These are phyloP conservation scores for Candida albicans DNA, from an alignment of 1,139 yeast species.

Conservation along the genomic window DNA sequence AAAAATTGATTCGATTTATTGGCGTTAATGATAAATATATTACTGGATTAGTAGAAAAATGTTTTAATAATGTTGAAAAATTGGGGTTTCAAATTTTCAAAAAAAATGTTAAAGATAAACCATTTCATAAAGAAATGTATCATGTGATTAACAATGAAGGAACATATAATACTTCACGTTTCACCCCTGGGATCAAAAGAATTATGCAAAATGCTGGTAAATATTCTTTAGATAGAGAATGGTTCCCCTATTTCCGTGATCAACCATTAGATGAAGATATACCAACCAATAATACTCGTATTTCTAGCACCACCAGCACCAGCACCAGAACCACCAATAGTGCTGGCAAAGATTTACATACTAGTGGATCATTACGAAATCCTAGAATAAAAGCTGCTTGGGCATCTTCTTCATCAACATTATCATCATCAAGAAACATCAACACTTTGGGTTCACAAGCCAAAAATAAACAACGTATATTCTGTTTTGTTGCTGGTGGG, in stretches of 20 bases:
- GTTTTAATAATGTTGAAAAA: slow-evolving; percentile 63
- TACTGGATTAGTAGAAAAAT: slow-evolving; percentile 41
- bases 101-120: slow-evolving; percentile 36
- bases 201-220: slow-evolving; percentile 51
- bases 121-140: slow-evolving; percentile 46
- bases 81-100: slow-evolving; percentile 72
- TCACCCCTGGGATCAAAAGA: slow-evolving; percentile 67
- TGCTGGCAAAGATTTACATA: slow-evolving; percentile 11
- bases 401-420: slow-evolving; percentile 57
- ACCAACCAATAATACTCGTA: slow-evolving; percentile 18
- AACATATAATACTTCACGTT: slow-evolving; percentile 73
- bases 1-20: slow-evolving; percentile 68
- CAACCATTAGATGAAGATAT: slow-evolving; percentile 66
- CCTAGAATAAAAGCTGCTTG: slow-evolving; percentile 79
- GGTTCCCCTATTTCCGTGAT: slow-evolving; percentile 77
- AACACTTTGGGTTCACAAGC: slow-evolving; percentile 2
- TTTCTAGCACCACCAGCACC: slow-evolving; percentile 19
- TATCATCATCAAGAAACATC: slow-evolving; percentile 19
- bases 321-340: too few relatives aligned
- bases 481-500: slow-evolving; percentile 89
- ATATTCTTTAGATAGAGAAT: slow-evolving; percentile 51
- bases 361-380: slow-evolving; percentile 54
- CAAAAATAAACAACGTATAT: slow-evolving; percentile 66
- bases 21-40: slow-evolving; percentile 61
- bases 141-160: slow-evolving; percentile 69